A percentile compares a stretch with the other conserved stretches of the same genome.
Conservation (phyloP, 2,329 filamentous ascomycete species). For the Rutstroemia sp. region DNA sequence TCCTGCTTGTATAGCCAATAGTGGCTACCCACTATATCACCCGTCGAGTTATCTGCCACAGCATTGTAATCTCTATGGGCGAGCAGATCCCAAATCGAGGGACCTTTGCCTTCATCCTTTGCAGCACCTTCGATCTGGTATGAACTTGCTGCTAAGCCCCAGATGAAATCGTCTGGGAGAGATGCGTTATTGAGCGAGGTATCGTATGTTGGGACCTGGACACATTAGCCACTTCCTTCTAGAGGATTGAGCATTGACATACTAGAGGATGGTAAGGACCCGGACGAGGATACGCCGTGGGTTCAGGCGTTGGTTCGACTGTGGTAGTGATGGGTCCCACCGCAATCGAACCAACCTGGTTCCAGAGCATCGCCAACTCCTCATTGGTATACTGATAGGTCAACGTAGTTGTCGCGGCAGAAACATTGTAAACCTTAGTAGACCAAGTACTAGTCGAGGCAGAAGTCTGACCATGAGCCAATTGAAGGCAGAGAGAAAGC, state of each 20-base stretch:
- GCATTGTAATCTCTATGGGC: constrained; percentile 26
- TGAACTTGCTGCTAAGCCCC: constrained; percentile 41
- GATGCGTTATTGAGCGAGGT: constrained; percentile 26
- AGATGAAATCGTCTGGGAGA: constrained; percentile 36
- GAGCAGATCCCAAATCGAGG: constrained; percentile 36
- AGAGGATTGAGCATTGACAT: constrained; percentile 22
- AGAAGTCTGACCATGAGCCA: not conserved
- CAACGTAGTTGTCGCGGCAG: constrained; percentile 36
- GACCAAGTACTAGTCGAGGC: constrained; percentile 11
- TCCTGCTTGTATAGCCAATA: constrained; percentile 52
- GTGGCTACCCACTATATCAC: constrained; percentile 43
- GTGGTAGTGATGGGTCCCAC: constrained; percentile 36
- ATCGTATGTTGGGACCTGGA: constrained; percentile 21
- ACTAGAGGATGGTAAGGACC: constrained; percentile 37
- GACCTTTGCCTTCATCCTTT: constrained; percentile 37
- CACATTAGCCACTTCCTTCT: not conserved
- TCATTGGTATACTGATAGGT: constrained; percentile 40
- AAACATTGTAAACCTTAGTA: constrained; percentile 32
- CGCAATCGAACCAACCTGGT: constrained; percentile 36
- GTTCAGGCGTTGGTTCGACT: constrained; percentile 36
- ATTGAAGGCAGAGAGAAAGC: not conserved
- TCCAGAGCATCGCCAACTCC: constrained; percentile 38
- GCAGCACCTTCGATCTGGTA: constrained; percentile 40
- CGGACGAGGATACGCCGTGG: constrained; percentile 33
- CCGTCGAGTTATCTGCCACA: constrained; percentile 34